Base-by-base conservation (phyloP, 2,329 filamentous ascomycete species). In the Dichotomopilus funicola region DNA sequence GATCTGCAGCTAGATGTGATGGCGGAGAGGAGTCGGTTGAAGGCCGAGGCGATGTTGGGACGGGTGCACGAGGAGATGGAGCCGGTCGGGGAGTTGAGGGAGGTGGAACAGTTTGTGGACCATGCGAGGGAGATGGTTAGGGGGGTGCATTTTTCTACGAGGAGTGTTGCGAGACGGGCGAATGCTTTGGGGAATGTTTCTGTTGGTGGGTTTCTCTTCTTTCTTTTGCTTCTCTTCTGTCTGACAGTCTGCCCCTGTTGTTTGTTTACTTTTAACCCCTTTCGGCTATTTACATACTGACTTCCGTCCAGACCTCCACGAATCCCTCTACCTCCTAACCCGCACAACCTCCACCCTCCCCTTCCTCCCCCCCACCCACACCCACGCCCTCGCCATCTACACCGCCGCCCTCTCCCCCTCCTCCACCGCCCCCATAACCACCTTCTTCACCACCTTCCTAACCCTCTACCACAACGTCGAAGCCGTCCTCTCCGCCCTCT, bases 1-100 rank as follows among this genome's bases (percentile, higher is more conserved):
- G 94, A 99, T 63, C 83, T 99, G 49, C 89, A 96, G 67, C 81
- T 89, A 0, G 85, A 90, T 19, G 90, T 91, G 82, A 92, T 97
- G 79, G 87, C 89, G 52, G 87, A 95, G 69, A 83, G 94, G 49
- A 95, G 89, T 60, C 84, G 85, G 54, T 83, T 91, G 59, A 99
- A 99, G 72, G 88, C 90, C 4, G 87, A 91, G 68, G 83, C 87
- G 0, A 81, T 92, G 34, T 77, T 82, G 3, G 94, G 99, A 67
- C 91, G 86, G 54, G 86, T 99, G 37, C 82, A 84, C 52, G 94
- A 99, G 58, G 94, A 99, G 67, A 89, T 89, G 64, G 85, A 89
- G 60, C 91, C 94, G 0, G 78, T 96, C 13, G 82, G 87, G 59
- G 88, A 94, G 61, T 82, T 92, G 48, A 82, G 85, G 34, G 92